Evolutionary conservation across 352 stramenopile genomes (phyloP), one percentile per base, ranked within the genome.

Genomic region (Pythium grandisporangium): DNA sequence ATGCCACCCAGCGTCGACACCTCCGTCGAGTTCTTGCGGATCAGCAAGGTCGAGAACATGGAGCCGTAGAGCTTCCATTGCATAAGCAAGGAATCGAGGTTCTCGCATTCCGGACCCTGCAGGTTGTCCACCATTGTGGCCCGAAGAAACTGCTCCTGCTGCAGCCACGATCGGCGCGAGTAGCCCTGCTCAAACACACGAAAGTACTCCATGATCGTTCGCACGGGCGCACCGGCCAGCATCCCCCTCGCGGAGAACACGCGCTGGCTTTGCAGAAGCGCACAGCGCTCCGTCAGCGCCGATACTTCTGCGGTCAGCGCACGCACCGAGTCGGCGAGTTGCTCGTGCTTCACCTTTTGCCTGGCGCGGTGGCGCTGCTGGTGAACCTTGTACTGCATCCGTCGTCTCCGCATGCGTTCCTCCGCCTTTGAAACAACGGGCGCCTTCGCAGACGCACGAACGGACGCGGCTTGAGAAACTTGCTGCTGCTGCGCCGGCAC

Each of bases 381-480:
- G 45, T 84, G 70, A 44, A 76, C 64, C 26, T 80, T 81, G 55
- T 83, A 83, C 48, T 84, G 74, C 33, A 70, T 53, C 6, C 70
- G 61, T 21, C 62, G 45, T 4, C 63, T 58, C 17, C 65, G 45
- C 21, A 72, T 51, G 38, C 75, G 78, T 21, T 85, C 63, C 17
- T 58, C 43, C 2, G 30, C 22, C n/a, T n/a, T n/a, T n/a, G n/a
- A n/a, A n/a, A n/a, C n/a, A n/a, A n/a, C n/a, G n/a, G n/a, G n/a
- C n/a, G n/a, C n/a, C n/a, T n/a, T n/a, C n/a, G n/a, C n/a, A n/a
- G n/a, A n/a, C n/a, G n/a, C n/a, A n/a, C n/a, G n/a, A n/a, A n/a
- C n/a, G n/a, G n/a, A n/a, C n/a, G n/a, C n/a, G n/a, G n/a, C n/a
- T n/a, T n/a, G n/a, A n/a, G n/a, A n/a, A n/a, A n/a, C n/a, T n/a